A percentile compares a stretch with the other conserved stretches of the same genome.
Evolutionary conservation across 345 rosid species (phyloP).

Genomic region (Euphorbia peplus): DNA sequence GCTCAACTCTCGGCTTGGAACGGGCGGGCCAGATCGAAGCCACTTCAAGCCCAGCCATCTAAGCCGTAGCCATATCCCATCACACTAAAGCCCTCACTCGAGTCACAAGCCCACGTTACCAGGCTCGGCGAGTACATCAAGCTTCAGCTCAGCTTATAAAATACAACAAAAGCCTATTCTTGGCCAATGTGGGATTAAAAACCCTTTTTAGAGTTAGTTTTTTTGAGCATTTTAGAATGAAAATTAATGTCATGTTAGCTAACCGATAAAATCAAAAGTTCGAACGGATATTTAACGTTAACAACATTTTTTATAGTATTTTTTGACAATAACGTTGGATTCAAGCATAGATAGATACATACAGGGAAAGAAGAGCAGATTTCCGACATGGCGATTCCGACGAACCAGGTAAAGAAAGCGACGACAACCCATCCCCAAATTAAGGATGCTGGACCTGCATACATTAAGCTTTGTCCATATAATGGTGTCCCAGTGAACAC

Average conservation of each 20-base stretch:
- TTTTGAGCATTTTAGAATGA: neutral
- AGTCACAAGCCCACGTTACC: neutral
- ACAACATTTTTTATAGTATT: too few species aligned
- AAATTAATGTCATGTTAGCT: too few species aligned
- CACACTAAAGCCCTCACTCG: neutral
- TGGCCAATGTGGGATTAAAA: too few species aligned
- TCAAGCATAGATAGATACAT: neutral
- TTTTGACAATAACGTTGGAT: neutral
- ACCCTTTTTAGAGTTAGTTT: too few species aligned
- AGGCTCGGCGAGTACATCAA: neutral
- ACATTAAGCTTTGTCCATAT: conserved; percentile 16
- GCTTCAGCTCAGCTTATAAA: too few species aligned
- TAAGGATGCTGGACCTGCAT: conserved; percentile 21
- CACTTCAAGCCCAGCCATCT: neutral
- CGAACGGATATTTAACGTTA: too few species aligned
- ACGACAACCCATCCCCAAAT: conserved; percentile 20
- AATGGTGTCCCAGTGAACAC: conserved; percentile 23
- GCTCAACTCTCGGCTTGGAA: neutral
- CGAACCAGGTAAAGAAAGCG: conserved; percentile 21
- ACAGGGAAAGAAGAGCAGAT: conserved; percentile 26
- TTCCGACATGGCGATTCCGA: conserved; percentile 21
- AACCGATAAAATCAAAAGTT: too few species aligned
- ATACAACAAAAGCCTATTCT: too few species aligned
- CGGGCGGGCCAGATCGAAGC: neutral
- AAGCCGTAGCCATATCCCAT: neutral